A percentile compares a stretch with the other conserved stretches of the same genome.
Evolutionary conservation across 768 basidiomycete genomes (phyloP).

Genomic region (Termitomyces titanicus): DNA sequence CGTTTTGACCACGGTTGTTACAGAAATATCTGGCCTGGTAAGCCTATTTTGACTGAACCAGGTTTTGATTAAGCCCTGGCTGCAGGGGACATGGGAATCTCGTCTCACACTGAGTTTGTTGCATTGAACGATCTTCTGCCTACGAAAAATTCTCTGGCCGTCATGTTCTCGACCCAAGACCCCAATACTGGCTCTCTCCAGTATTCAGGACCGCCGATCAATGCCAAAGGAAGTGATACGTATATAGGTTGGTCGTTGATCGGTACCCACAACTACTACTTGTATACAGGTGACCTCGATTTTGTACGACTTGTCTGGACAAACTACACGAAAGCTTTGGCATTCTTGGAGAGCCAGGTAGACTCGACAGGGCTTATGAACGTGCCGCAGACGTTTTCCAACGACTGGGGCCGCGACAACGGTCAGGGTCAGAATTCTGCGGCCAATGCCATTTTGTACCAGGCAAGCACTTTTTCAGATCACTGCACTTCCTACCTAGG

Average conservation of each 20-base stretch:
- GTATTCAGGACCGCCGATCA: slow-evolving; percentile 38
- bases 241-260: slow-evolving; percentile 52
- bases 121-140: slow-evolving; percentile 30
- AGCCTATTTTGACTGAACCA: background rate
- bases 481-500: background rate
- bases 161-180: slow-evolving; percentile 47
- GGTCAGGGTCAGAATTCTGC: slow-evolving; percentile 45
- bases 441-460: slow-evolving; percentile 43
- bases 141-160: slow-evolving; percentile 43
- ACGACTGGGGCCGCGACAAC: slow-evolving; percentile 47
- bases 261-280: slow-evolving; percentile 34
- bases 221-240: slow-evolving; percentile 35
- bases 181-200: slow-evolving; percentile 41
- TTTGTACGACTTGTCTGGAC: slow-evolving; percentile 41
- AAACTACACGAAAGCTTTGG: slow-evolving; percentile 37
- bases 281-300: slow-evolving; percentile 45
- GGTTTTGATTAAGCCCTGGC: background rate
- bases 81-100: slow-evolving; percentile 39
- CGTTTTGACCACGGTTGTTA: background rate
- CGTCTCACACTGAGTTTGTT: slow-evolving; percentile 33
- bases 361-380: slow-evolving; percentile 36
- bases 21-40: slow-evolving; percentile 27
- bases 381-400: slow-evolving; percentile 34
- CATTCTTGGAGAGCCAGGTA: slow-evolving; percentile 38
- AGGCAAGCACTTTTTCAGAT: slow-evolving; percentile 18